Percentiles rank a stretch among this genome's conserved stretches.
These are phyloP conservation scores for Trematosphaeria pertusa DNA, from an alignment of 2,329 filamentous ascomycete genomes.

Conservation along the genomic window DNA sequence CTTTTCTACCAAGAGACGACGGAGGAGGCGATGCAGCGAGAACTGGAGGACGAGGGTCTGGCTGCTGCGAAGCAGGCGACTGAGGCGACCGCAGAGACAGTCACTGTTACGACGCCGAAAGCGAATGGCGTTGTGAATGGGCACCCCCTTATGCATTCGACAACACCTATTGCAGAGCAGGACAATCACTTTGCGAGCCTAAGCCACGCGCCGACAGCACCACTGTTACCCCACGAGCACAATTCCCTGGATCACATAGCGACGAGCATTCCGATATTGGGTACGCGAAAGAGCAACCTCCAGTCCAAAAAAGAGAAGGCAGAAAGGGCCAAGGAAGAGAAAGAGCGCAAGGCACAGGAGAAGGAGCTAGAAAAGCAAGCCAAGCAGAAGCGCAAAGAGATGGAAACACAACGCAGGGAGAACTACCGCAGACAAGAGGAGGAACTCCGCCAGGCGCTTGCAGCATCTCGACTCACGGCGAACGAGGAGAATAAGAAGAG, in stretches of 20 bases:
- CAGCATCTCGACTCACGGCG: slow-evolving; percentile 70
- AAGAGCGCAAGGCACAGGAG: slow-evolving; percentile 64
- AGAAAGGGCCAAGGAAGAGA: slow-evolving; percentile 71
- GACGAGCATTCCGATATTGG: slow-evolving; percentile 46
- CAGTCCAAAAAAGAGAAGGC: slow-evolving; percentile 60
- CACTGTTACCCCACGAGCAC: slow-evolving; percentile 45
- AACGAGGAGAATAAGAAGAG: slow-evolving; percentile 52
- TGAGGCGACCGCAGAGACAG: slow-evolving; percentile 63
- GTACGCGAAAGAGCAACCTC: slow-evolving; percentile 39
- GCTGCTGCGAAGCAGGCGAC: slow-evolving; percentile 45
- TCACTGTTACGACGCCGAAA: slow-evolving; percentile 60
- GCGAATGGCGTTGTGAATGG: slow-evolving; percentile 51
- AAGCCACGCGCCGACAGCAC: slow-evolving; percentile 70
- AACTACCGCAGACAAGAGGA: slow-evolving; percentile 66
- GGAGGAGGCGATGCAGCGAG: slow-evolving; percentile 70
- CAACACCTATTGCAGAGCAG: slow-evolving; percentile 51
- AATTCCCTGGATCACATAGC: slow-evolving; percentile 41
- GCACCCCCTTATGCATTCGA: slow-evolving; percentile 42
- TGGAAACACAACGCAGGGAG: slow-evolving; percentile 61
- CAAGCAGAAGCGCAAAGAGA: slow-evolving; percentile 58
- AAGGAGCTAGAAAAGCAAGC: slow-evolving; percentile 58
- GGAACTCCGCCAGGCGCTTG: slow-evolving; percentile 68
- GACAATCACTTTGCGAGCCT: slow-evolving; percentile 63
- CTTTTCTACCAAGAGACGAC: slow-evolving; percentile 96
- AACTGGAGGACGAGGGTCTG: slow-evolving; percentile 81